Evolutionary conservation across 2,329 filamentous ascomycete genomes (phyloP), one percentile per base, ranked within the genome.

Genomic region (Penicillium sp.): DNA sequence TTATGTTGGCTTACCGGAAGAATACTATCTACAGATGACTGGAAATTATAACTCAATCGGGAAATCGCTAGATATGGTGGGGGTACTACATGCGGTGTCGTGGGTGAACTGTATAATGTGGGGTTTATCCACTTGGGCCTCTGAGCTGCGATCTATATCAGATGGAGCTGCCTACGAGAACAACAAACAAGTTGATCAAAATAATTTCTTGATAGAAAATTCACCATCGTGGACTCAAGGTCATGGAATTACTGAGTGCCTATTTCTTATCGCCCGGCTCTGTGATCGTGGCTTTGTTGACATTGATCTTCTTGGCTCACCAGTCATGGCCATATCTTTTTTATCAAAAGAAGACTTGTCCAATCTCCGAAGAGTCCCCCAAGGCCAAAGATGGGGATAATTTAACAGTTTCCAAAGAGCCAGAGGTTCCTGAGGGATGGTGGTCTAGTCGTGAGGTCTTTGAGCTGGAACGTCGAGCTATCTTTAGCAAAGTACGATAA

Each of bases 381-480:
- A 17, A 24, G 58, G 13, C 2, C 13, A 0, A 12, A 24, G 1
- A 24, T 15, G 37, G 5, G n/a, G 4, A 17, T 15, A 33, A 37
- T 12, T 17, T 65, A 13, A 26, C 44, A 0, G 79, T 81, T 1
- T 69, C 63, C 10, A 80, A 80, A 62, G 79, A 81, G 61, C 72
- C 76, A 0, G 76, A 80, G 17, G 74, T 81, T 40, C 80, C 80
- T 40, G 70, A 71, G 53, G 67, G 73, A 50, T 78, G 75, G 75
- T 74, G 70, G 65, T 79, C 73, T 24, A 78, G 78, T 33, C 74
- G 74, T 13, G 76, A 79, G 28, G 73, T 80, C 47, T 84, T 81
- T 59, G 75, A 80, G 37, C 73, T 85, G 4, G 83, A 85, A 68
- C 75, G 77, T 56, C 79, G 83, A 35, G 80, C 81, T 0, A 78